Base-by-base conservation (phyloP, 148 eudicot species). In the Cornus florida region DNA sequence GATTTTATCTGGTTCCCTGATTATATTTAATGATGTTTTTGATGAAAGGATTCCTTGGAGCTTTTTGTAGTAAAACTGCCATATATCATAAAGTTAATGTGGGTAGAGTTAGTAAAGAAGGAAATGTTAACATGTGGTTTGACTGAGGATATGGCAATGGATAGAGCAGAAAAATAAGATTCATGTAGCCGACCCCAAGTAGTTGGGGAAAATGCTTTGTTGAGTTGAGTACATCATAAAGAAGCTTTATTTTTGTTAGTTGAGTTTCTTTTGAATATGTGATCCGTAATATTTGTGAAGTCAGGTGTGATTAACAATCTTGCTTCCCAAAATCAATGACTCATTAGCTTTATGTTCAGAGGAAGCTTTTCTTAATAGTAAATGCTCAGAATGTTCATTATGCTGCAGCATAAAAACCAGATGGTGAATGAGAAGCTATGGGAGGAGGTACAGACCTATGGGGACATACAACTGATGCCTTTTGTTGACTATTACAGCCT, bases 391-490 rank as follows among this genome's bases (percentile, higher is more conserved):
- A 10, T 72, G 9, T 5, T 4, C 23, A 20, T n/a, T 67, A 67
- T 72, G 32, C 38, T 72, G 75, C 75, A 72, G 75, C 75, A 72
- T 72, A 72, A 72, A 72, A 72, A 48, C 62, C 75, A 72, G 46
- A 72, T 23, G 53, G 75, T 72, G 62, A 72, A 72, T 57, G 31
- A 72, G 75, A 59, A 72, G 48, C 75, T 72, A 0, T 72, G 60
- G 75, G 23, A 72, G 13, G 75, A 72, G 56, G 20, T 72, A 14
- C 22, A 50, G 35, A 48, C 62, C 10, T 72, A 72, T 50, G 62
- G 75, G 23, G 75, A 72, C 62, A 72, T 48, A 46, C 75, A 72
- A n/a, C 33, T 72, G 75, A 72, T 72, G 75, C 75, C 75, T 72
- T 72, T 72, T 24, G 38, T 72, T 23, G 75, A 72, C 75, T 72